These are phyloP conservation scores for Aureobasidium subglaciale DNA, from an alignment of 2,329 filamentous ascomycete species.

Conservation along the genomic window DNA sequence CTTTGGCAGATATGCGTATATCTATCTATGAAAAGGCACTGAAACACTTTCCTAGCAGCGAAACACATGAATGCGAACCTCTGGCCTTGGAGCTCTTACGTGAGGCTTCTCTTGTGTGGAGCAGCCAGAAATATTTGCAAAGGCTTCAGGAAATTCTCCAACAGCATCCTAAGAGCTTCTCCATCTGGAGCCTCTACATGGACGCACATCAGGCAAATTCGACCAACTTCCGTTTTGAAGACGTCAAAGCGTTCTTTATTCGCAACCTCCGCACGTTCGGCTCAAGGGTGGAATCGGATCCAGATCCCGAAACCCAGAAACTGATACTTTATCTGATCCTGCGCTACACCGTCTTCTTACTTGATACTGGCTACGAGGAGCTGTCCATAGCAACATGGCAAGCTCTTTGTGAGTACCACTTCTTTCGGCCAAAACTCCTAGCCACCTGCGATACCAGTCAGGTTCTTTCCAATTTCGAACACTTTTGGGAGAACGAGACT, in stretches of 20 bases:
- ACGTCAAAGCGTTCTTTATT: slow-evolving; percentile 53
- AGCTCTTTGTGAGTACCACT: slow-evolving; percentile 64
- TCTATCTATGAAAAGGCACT: slow-evolving; percentile 74
- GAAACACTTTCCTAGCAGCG: slow-evolving; percentile 41
- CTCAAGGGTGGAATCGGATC: not conserved
- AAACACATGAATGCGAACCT: slow-evolving; percentile 44
- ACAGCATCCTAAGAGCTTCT: slow-evolving; percentile 50
- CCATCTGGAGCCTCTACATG: slow-evolving; percentile 66
- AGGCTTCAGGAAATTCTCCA: slow-evolving; percentile 60
- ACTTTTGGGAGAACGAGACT: slow-evolving; percentile 84
- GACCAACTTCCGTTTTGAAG: slow-evolving; percentile 59
- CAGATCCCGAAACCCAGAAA: slow-evolving; percentile 24
- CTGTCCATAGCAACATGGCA: slow-evolving; percentile 77
- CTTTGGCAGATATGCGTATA: slow-evolving; percentile 71
- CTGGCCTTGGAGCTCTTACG: slow-evolving; percentile 64
- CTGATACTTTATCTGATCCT: slow-evolving; percentile 65
- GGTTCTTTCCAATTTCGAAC: slow-evolving; percentile 44
- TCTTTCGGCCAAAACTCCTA: slow-evolving; percentile 46
- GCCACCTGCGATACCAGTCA: slow-evolving; percentile 11
- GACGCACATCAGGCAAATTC: slow-evolving; percentile 65
- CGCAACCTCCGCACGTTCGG: slow-evolving; percentile 42
- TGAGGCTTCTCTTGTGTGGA: slow-evolving; percentile 71
- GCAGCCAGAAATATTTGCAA: slow-evolving; percentile 49
- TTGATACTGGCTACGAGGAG: slow-evolving; percentile 72
- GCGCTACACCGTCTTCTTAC: slow-evolving; percentile 64